Evolutionary conservation across 2,329 filamentous ascomycete species (phyloP).

Genomic region (Colletotrichum sp.): DNA sequence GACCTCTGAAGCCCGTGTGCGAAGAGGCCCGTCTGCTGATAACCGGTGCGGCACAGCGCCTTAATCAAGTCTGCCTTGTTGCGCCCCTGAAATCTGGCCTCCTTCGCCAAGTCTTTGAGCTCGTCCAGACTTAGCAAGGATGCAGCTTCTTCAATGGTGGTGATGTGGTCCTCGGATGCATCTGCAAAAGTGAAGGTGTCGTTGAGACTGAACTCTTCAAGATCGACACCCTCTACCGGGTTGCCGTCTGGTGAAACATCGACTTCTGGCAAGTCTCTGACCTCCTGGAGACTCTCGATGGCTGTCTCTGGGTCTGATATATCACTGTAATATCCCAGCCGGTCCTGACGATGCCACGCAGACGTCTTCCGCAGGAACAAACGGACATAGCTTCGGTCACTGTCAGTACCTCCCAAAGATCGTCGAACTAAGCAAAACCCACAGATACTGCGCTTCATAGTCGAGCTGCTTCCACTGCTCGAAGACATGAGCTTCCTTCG

Average conservation of each 20-base stretch:
- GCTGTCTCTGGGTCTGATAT: slow-evolving; percentile 75
- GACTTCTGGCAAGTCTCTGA: slow-evolving; percentile 56
- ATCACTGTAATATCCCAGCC: slow-evolving; percentile 81
- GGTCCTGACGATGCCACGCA: slow-evolving; percentile 84
- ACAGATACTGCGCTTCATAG: slow-evolving; percentile 93
- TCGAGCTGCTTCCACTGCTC: slow-evolving; percentile 71
- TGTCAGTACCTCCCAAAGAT: background rate
- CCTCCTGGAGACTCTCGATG: slow-evolving; percentile 66
- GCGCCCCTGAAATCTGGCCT: slow-evolving; percentile 84
- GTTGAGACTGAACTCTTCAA: slow-evolving; percentile 52
- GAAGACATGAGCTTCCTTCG: slow-evolving; percentile 79
- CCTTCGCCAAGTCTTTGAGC: slow-evolving; percentile 81
- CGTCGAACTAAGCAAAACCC: slow-evolving; percentile 36
- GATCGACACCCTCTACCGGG: slow-evolving; percentile 32
- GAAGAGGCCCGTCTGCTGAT: slow-evolving; percentile 76
- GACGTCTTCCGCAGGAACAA: slow-evolving; percentile 92
- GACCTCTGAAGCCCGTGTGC: slow-evolving; percentile 71
- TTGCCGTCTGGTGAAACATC: slow-evolving; percentile 22
- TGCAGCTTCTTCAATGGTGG: slow-evolving; percentile 81
- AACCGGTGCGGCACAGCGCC: slow-evolving; percentile 75
- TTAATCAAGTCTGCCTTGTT: slow-evolving; percentile 82
- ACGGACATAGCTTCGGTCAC: slow-evolving; percentile 76
- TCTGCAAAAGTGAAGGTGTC: slow-evolving; percentile 80
- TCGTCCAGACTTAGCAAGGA: slow-evolving; percentile 86
- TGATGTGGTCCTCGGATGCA: slow-evolving; percentile 74